Evolutionary conservation across 768 basidiomycete genomes (phyloP).

Genomic region (Lactifluus piperatus): DNA sequence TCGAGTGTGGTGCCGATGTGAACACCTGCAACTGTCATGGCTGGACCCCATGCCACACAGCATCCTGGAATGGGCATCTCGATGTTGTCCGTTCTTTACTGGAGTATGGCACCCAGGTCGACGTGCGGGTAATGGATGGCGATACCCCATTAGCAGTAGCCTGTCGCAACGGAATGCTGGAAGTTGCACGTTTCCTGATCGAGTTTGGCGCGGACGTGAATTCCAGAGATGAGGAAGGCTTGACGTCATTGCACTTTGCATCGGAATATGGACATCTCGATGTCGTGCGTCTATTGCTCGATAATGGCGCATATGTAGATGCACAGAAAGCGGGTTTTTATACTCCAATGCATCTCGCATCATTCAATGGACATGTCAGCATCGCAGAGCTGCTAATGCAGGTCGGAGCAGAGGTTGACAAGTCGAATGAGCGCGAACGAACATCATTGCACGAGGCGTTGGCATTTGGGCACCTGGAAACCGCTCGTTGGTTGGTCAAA

Average conservation of each 20-base stretch:
- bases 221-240: neutral
- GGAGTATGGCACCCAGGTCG: neutral
- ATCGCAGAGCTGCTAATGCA: neutral
- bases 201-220: neutral
- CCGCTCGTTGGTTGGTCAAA: neutral
- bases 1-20: neutral
- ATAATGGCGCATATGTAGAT: neutral
- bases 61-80: neutral
- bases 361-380: neutral
- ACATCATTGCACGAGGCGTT: neutral
- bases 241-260: neutral
- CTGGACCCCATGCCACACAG: neutral
- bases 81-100: neutral
- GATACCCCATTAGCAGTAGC: neutral
- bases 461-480: neutral
- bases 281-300: neutral
- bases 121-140: neutral
- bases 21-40: neutral
- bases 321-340: neutral
- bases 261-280: neutral
- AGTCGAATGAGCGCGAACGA: too few relatives aligned
- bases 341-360: neutral
- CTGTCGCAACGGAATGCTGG: neutral
- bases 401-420: neutral
- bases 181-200: neutral